Conservation (phyloP, 2,329 filamentous ascomycete genomes). For the Fusarium zealandicum region DNA sequence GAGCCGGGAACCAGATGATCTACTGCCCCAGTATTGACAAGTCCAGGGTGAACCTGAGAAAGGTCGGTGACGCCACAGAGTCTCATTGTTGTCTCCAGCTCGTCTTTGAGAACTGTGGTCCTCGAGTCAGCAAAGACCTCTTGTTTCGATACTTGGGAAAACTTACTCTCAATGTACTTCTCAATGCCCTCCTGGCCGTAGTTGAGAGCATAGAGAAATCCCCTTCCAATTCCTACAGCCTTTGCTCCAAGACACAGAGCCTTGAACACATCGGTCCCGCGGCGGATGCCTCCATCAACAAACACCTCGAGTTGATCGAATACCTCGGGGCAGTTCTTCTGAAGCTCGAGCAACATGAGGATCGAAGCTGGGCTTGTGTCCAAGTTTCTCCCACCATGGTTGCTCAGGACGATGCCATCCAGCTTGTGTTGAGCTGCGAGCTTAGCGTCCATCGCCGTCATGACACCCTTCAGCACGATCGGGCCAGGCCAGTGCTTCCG, state of each 20-base stretch:
- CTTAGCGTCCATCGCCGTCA: constrained; percentile 70
- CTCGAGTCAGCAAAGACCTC: background rate
- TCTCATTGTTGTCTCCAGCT: constrained; percentile 71
- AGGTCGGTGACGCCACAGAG: constrained; percentile 44
- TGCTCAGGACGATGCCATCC: constrained; percentile 73
- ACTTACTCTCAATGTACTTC: constrained; percentile 60
- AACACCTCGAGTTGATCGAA: constrained; percentile 67
- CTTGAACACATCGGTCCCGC: constrained; percentile 73
- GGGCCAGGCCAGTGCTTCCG: constrained; percentile 57
- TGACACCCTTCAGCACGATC: constrained; percentile 73
- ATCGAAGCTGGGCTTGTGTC: constrained; percentile 63
- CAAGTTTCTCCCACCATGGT: constrained; percentile 70
- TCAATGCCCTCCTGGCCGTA: constrained; percentile 67
- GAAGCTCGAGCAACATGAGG: constrained; percentile 68
- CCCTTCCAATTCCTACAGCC: constrained; percentile 68
- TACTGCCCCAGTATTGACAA: constrained; percentile 1
- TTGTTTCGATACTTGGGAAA: too few species aligned
- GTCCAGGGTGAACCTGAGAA: constrained; percentile 2
- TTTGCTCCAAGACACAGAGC: constrained; percentile 70
- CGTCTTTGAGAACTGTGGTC: constrained; percentile 55
- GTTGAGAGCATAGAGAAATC: constrained; percentile 65
- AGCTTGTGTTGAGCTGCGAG: constrained; percentile 65
- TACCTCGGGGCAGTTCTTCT: constrained; percentile 65
- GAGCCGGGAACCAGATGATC: constrained; percentile 2
- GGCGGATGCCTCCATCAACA: constrained; percentile 69